Evolutionary conservation across 2,329 filamentous ascomycete species (phyloP), one percentile per base, ranked within the genome.

Genomic region (Hawksworthiomyces lignivorus): DNA sequence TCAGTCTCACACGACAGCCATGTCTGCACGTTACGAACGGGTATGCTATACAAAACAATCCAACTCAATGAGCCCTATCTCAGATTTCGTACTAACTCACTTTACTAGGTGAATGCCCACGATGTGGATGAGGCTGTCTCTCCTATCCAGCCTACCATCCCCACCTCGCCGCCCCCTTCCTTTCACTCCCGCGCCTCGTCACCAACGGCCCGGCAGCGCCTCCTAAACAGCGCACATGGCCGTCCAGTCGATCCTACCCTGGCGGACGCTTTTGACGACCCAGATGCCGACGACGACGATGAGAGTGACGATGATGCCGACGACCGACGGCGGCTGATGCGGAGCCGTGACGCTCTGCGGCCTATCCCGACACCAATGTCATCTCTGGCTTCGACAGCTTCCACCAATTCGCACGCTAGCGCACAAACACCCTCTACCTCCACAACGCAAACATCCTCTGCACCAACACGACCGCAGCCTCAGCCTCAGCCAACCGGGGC

Each of bases 261-360:
- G 12, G 87, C 86, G 53, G 90, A 97, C 59, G 88, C 92, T 1
- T 98, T 98, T 61, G 90, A 87, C 58, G n/a, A n/a, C n/a, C n/a
- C n/a, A n/a, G n/a, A n/a, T n/a, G 79, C 84, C 56, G 84, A 84
- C 51, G 84, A 82, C 48, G 86, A 83, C 47, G 83, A 84, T 52
- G 89, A 96, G 60, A 81, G 81, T 56, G 84, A 84, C 43, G 74
- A 86, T 54, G 82, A 84, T 45, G 71, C 75, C 44, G 87, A 94
- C 60, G 87, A 94, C 60, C 77, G 88, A 52, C 87, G 92, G 64
- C 80, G 89, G 51, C 65, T 97, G 54, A 89, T 96, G 69, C 80
- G 85, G 52, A 79, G 80, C 53, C 80, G 64, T 49, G 44, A 43
- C 34, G 44, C 44, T 17, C 44, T 46, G 36, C 32, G 27, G 34